Evolutionary conservation across 352 stramenopile species (phyloP).

Genomic region (Saprolegnia diclina): DNA sequence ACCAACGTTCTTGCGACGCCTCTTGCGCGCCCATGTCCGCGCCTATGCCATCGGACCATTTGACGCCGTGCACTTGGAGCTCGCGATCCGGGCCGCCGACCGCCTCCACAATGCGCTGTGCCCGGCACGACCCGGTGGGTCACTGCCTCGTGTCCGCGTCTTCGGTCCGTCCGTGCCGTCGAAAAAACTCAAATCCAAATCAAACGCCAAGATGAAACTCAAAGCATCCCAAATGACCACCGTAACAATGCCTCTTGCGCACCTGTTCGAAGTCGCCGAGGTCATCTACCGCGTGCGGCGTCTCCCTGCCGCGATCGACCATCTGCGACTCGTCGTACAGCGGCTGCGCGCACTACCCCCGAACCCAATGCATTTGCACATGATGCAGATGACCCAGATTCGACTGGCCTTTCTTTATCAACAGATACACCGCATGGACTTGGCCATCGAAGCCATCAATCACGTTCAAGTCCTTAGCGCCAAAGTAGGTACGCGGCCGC

Average conservation of each 20-base stretch:
- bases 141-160: neutral
- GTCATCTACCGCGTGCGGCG: slow-evolving; percentile 10
- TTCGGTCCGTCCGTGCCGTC: slow-evolving; percentile 20
- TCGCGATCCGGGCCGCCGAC: slow-evolving; percentile 5
- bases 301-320: slow-evolving; percentile 7
- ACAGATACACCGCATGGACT: neutral
- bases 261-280: slow-evolving; percentile 15
- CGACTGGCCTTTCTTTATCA: slow-evolving; percentile 21
- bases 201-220: neutral
- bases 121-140: too few relatives aligned
- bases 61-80: slow-evolving; percentile 12
- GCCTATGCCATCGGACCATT: slow-evolving; percentile 9
- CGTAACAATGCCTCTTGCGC: neutral
- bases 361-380: neutral
- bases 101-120: neutral
- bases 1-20: slow-evolving; percentile 2
- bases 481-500: neutral
- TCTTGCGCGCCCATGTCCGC: slow-evolving; percentile 15
- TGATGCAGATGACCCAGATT: neutral
- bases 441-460: slow-evolving; percentile 4
- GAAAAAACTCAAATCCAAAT: neutral
- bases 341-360: neutral
- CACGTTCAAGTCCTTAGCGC: neutral
- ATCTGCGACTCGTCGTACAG: neutral
- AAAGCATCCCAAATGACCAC: neutral